Evolutionary conservation across 2,329 filamentous ascomycete genomes (phyloP).

Genomic region (Beauveria australis): DNA sequence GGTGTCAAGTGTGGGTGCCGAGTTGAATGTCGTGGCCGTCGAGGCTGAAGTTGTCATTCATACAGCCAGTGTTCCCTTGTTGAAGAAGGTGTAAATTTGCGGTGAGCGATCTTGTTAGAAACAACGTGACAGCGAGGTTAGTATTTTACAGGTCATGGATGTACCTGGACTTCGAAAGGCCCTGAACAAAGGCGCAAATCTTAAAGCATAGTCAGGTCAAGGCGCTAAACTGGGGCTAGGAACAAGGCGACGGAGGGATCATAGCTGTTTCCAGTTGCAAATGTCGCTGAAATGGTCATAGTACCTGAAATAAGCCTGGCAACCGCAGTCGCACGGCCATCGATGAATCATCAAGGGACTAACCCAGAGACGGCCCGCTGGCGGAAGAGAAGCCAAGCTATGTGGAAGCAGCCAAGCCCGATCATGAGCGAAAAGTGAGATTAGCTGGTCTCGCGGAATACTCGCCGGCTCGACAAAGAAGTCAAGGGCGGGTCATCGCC

Average conservation of each 20-base stretch:
- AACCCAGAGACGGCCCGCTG: background rate
- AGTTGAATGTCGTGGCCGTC: background rate
- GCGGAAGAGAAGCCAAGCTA: background rate
- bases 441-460: background rate
- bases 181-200: background rate
- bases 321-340: background rate
- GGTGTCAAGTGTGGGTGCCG: background rate
- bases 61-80: background rate
- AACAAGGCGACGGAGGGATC: background rate
- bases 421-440: background rate
- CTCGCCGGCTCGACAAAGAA: background rate
- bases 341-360: background rate
- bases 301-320: background rate
- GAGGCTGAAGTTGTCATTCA: background rate
- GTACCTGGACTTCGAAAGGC: background rate
- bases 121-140: too few species aligned
- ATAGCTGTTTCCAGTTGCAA: background rate
- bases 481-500: background rate
- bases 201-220: background rate
- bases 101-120: background rate
- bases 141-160: background rate
- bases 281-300: background rate
- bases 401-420: background rate
- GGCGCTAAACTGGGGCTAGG: background rate
- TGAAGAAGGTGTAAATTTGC: background rate